A percentile compares a stretch with the other conserved stretches of the same genome.
These are phyloP conservation scores for Lasiodiplodia citricola DNA, from an alignment of 2,329 filamentous ascomycete genomes.

Conservation along the genomic window DNA sequence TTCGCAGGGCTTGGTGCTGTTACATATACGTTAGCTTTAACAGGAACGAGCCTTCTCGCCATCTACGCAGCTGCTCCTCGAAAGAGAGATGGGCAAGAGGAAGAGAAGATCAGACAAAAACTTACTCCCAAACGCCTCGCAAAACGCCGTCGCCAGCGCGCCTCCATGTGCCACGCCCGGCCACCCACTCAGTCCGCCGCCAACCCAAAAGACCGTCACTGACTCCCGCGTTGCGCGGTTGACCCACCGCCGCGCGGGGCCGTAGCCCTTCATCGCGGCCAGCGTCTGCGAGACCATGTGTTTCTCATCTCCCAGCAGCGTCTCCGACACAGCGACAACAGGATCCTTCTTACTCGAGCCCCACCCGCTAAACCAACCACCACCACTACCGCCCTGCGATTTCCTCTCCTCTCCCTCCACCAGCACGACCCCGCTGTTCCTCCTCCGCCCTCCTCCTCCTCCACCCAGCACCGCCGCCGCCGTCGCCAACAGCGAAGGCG, in stretches of 20 bases:
- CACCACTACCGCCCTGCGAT: conserved; percentile 13
- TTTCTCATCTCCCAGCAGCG: background rate
- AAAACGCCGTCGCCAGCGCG: conserved; percentile 68
- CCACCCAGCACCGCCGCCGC: conserved; percentile 4
- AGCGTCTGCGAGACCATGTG: conserved; percentile 37
- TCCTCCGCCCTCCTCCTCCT: conserved; percentile 35
- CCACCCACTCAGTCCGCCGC: conserved; percentile 70
- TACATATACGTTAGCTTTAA: background rate
- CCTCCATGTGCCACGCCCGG: conserved; percentile 75
- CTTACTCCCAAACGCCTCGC: conserved; percentile 64
- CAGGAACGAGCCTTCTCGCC: too few species aligned
- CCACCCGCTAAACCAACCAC: conserved; percentile 16
- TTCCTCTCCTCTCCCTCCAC: background rate
- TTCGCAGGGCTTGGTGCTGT: conserved; percentile 29
- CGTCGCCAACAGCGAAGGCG: background rate
- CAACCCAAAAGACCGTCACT: conserved; percentile 71
- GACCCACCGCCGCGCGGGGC: conserved; percentile 67
- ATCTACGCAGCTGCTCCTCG: too few species aligned
- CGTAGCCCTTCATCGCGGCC: conserved; percentile 48
- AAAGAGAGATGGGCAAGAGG: background rate
- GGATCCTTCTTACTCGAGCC: background rate
- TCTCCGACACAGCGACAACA: conserved; percentile 11
- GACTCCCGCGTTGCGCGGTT: conserved; percentile 63
- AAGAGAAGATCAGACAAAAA: background rate
- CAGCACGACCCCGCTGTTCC: conserved; percentile 37